Evolutionary conservation across 768 basidiomycete genomes (phyloP).

Genomic region (Tylopilus sp.): DNA sequence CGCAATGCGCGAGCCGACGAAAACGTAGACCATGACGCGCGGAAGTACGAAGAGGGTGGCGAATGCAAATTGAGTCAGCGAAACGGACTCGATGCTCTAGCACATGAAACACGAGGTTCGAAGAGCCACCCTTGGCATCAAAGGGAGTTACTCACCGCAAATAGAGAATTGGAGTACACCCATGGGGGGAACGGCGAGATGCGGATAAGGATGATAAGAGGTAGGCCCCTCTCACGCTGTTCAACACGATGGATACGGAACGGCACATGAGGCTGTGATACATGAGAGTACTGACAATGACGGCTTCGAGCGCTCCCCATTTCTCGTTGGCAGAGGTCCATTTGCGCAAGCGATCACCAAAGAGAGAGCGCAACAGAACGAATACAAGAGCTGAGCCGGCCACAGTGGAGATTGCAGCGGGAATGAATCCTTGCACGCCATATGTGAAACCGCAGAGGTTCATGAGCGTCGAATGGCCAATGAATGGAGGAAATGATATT

Average conservation of each 20-base stretch:
- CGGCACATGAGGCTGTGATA: background rate
- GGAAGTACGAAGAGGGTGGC: conserved; percentile 74
- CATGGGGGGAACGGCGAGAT: conserved; percentile 83
- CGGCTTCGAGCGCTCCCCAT: conserved; percentile 75
- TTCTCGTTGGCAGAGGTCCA: conserved; percentile 65
- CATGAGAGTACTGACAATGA: conserved; percentile 50
- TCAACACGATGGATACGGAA: conserved; percentile 2
- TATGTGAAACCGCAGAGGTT: conserved; percentile 82
- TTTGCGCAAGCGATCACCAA: conserved; percentile 49
- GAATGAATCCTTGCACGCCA: conserved; percentile 71
- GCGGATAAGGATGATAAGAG: conserved; percentile 79
- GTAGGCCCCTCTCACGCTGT: conserved; percentile 71
- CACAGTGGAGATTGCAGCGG: conserved; percentile 60
- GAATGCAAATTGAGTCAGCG: conserved; percentile 69
- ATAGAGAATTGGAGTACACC: conserved; percentile 81
- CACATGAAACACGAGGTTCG: background rate
- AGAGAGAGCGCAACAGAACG: conserved; percentile 53
- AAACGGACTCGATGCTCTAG: conserved; percentile 71
- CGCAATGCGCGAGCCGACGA: conserved; percentile 76
- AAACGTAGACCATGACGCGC: conserved; percentile 67
- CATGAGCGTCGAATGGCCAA: conserved; percentile 32
- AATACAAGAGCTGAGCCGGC: conserved; percentile 65
- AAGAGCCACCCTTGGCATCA: conserved; percentile 1
- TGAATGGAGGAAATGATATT: conserved; percentile 32
- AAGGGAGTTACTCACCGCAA: conserved; percentile 52